These are phyloP conservation scores for Penicillium aurantiogriseum DNA, from an alignment of 2,329 filamentous ascomycete genomes.

Conservation along the genomic window DNA sequence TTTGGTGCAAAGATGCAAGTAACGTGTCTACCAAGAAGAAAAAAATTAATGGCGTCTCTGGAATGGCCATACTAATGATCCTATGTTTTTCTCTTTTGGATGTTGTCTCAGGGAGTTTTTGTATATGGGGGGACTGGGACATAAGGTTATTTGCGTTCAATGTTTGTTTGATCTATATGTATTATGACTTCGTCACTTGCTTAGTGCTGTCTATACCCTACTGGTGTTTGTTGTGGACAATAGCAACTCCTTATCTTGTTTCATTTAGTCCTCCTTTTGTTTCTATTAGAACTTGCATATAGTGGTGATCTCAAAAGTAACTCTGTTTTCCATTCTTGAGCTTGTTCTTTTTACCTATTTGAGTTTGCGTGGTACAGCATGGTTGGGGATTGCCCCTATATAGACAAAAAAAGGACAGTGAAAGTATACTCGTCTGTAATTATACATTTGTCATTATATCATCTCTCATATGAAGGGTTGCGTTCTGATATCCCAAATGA, in stretches of 20 bases:
- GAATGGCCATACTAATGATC: constrained; percentile 18
- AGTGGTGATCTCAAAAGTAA: background rate
- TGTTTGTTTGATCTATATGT: constrained; percentile 17
- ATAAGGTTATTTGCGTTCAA: constrained; percentile 3
- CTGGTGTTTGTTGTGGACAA: constrained; percentile 7
- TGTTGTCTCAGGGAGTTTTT: constrained; percentile 28
- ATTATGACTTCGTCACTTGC: constrained; percentile 20
- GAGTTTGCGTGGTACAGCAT: background rate
- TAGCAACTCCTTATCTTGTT: constrained; percentile 3
- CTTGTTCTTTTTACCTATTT: background rate
- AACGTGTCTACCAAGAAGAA: constrained; percentile 4
- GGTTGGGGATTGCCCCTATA: background rate
- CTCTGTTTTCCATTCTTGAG: background rate
- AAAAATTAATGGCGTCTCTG: constrained; percentile 2
- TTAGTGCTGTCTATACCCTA: constrained; percentile 25
- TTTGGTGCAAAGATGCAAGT: constrained; percentile 13
- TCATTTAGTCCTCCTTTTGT: background rate
- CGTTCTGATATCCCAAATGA: background rate
- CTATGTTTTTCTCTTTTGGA: constrained; percentile 17
- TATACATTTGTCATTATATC: background rate
- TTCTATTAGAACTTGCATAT: constrained; percentile 1
- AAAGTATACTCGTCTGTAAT: background rate
- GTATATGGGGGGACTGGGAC: constrained; percentile 13
- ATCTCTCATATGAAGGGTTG: background rate
- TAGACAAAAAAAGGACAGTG: background rate